Evolutionary conservation across 495 filamentous ascomycete genomes (phyloP), one percentile per base, ranked within the genome.

Genomic region (Daldinia loculata): DNA sequence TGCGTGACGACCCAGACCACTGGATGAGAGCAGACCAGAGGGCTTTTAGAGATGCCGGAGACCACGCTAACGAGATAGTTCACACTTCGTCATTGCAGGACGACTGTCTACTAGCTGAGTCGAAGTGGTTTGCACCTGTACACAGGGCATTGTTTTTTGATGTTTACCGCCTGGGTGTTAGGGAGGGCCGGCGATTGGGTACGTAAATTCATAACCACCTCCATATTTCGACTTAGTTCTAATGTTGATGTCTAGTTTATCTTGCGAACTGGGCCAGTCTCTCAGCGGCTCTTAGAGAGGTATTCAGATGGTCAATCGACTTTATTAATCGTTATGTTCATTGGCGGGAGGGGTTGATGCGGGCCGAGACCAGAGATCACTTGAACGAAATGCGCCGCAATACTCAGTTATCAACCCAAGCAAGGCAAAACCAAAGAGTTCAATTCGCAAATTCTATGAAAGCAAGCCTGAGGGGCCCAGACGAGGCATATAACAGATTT

Each of bases 1-100:
- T 69, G n/a, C 60, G 66, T 34, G 66, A 69, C 9, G 60, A 69
- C 34, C 66, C 66, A 24, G 34, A 19, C 4, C 26, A 30, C n/a
- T 60, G 48, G 56, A 50, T 29, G n/a, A 29, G 22, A 27, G 24
- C 6, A 39, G 12, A 32, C 0, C n/a, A 34, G n/a, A 15, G 15
- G n/a, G 39, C 15, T 8, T 27, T 41, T 39, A n/a, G 34, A n/a
- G 11, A 56, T 14, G 38, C 38, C 22, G 66, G 66, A 45, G 51
- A 59, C 11, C 7, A 17, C 3, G 57, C 57, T 3, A 68, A 68
- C 30, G 26, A 39, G 0, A 51, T 57, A 12, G 41, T 62, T 15
- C 66, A 68, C 29, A 9, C 17, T 0, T 50, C 50, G 27, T 26
- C 50, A n/a, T n/a, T 68, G 19, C 38, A 68, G 24, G 22, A 45